Evolutionary conservation across 2,329 filamentous ascomycete genomes (phyloP).

Genomic region (Neonectria faginata): DNA sequence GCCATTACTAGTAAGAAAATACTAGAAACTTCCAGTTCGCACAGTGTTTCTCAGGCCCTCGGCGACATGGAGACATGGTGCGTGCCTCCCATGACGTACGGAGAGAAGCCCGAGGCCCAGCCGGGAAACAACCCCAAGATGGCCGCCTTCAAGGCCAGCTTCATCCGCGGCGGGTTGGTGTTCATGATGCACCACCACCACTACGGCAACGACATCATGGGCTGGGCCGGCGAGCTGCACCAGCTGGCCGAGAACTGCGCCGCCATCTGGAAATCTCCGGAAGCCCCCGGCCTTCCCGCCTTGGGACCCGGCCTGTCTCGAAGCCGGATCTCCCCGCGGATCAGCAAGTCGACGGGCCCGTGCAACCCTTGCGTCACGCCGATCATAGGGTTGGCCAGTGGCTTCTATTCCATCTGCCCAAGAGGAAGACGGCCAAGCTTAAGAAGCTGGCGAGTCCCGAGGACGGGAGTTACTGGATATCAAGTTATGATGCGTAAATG

Average conservation of each 20-base stretch:
- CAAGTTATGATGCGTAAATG: constrained; percentile 56
- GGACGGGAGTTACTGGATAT: constrained; percentile 53
- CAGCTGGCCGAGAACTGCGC: constrained; percentile 57
- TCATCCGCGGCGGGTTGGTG: constrained; percentile 55
- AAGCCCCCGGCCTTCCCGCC: constrained; percentile 43
- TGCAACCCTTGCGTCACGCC: constrained; percentile 43
- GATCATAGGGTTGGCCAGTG: constrained; percentile 39
- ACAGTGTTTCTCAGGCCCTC: constrained; percentile 42
- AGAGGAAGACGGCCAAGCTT: constrained; percentile 55
- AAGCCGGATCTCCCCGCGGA: constrained; percentile 44
- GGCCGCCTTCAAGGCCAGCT: constrained; percentile 55
- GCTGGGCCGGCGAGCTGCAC: constrained; percentile 51
- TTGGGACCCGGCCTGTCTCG: constrained; percentile 52
- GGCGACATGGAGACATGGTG: constrained; percentile 50
- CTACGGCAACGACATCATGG: constrained; percentile 55
- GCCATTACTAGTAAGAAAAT: too few species aligned
- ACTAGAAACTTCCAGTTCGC: too few species aligned
- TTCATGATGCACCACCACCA: constrained; percentile 57
- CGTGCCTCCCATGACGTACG: constrained; percentile 52
- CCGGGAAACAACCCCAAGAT: constrained; percentile 48
- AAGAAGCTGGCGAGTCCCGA: constrained; percentile 51
- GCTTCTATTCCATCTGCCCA: constrained; percentile 56
- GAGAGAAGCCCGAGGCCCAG: constrained; percentile 52
- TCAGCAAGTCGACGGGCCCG: constrained; percentile 48
- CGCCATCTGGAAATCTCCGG: constrained; percentile 43